Percentiles rank a stretch among this genome's conserved stretches.
Evolutionary conservation across 345 rosid genomes (phyloP).

Genomic region (Zanthoxylum bungeanum): DNA sequence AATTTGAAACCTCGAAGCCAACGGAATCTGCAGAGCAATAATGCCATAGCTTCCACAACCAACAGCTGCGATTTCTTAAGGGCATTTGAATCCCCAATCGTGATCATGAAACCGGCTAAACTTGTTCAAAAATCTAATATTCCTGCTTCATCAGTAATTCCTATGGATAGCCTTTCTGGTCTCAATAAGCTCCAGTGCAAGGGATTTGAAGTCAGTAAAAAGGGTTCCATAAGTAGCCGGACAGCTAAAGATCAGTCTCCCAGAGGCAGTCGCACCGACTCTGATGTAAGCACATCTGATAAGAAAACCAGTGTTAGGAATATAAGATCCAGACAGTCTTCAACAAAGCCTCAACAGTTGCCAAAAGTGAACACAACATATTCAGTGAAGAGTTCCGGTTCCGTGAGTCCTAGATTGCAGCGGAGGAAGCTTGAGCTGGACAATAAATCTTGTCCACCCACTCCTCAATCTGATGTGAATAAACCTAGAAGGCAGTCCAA

Average conservation of each 20-base stretch:
- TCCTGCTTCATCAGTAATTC: constrained; percentile 52
- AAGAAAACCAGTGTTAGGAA: constrained; percentile 49
- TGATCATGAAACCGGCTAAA: constrained; percentile 94
- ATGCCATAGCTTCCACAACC: constrained; percentile 26
- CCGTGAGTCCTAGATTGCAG: constrained; percentile 78
- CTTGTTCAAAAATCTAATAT: constrained; percentile 60
- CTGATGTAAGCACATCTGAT: constrained; percentile 36
- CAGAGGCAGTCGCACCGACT: constrained; percentile 38
- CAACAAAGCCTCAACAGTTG: constrained; percentile 42
- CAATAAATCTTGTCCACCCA: constrained; percentile 78
- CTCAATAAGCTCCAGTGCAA: constrained; percentile 39
- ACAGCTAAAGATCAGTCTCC: constrained; percentile 41
- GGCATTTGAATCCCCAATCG: constrained; percentile 79
- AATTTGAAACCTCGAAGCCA: constrained; percentile 36
- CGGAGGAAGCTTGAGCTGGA: constrained; percentile 72
- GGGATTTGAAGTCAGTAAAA: constrained; percentile 35
- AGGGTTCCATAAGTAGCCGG: constrained; percentile 33
- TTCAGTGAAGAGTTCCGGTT: constrained; percentile 52
- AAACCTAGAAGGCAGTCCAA: constrained; percentile 53
- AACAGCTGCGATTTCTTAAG: constrained; percentile 38
- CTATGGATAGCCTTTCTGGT: constrained; percentile 48
- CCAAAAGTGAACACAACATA: constrained; percentile 42
- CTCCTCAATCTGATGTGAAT: constrained; percentile 66
- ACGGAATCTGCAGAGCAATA: constrained; percentile 23
- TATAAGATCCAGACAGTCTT: constrained; percentile 33